These are phyloP conservation scores for Verticillium nubilum DNA, from an alignment of 2,329 filamentous ascomycete genomes.

Conservation along the genomic window DNA sequence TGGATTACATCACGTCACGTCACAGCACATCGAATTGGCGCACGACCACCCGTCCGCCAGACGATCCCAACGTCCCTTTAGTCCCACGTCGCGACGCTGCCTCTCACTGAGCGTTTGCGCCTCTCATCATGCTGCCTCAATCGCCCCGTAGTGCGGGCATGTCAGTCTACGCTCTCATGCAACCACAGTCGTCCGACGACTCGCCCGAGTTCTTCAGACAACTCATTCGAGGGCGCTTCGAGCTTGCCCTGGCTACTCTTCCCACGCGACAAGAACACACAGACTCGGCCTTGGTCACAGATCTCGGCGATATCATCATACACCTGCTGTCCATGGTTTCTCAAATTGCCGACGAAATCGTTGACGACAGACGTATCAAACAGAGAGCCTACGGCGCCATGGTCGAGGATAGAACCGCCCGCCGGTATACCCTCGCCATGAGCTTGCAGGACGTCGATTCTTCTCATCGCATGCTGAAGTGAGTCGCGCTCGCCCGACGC, in stretches of 20 bases:
- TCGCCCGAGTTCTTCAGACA: not conserved
- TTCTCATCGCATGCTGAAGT: not conserved
- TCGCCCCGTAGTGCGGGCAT: not conserved
- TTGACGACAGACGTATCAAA: not conserved
- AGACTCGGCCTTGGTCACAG: not conserved
- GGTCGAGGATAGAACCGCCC: not conserved
- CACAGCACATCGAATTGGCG: not conserved
- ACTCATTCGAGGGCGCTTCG: not conserved
- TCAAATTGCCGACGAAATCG: not conserved
- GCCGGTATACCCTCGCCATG: not conserved
- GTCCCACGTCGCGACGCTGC: not conserved
- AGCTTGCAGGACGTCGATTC: not conserved
- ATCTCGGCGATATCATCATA: conserved; percentile 2
- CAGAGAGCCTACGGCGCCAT: not conserved
- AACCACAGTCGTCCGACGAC: not conserved
- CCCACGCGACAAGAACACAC: not conserved
- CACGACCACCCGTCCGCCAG: not conserved
- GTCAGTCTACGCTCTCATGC: not conserved
- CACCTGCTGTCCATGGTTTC: not conserved
- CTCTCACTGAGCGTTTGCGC: not conserved
- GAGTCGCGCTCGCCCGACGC: not conserved
- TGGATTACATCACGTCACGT: not conserved
- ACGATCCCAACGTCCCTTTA: not conserved
- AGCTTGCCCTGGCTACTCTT: not conserved
- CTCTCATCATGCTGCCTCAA: not conserved